Evolutionary conservation across 495 filamentous ascomycete genomes (phyloP).

Genomic region (Filosporella fistucella): DNA sequence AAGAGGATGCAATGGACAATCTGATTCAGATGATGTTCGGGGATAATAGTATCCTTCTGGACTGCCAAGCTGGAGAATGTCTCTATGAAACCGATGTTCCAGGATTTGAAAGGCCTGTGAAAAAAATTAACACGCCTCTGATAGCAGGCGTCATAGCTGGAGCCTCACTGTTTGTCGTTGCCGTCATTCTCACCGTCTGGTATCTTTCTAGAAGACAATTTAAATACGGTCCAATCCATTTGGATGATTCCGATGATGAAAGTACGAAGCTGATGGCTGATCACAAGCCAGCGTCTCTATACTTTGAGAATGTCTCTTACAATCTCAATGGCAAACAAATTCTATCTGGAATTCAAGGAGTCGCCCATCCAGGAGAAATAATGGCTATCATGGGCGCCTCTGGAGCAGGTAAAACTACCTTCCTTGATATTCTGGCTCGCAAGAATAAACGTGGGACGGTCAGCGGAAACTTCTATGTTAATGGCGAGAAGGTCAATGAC

Average conservation of each 20-base stretch:
- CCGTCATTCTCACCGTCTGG: slow-evolving; percentile 79
- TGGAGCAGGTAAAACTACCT: slow-evolving; percentile 95
- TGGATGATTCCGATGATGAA: slow-evolving; percentile 92
- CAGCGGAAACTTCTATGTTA: slow-evolving; percentile 83
- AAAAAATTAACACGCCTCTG: slow-evolving; percentile 94
- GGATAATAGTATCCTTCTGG: slow-evolving; percentile 78
- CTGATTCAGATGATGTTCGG: slow-evolving; percentile 86
- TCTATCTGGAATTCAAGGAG: slow-evolving; percentile 72
- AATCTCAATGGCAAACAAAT: slow-evolving; percentile 83
- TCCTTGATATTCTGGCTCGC: slow-evolving; percentile 91
- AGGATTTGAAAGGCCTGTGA: slow-evolving; percentile 81
- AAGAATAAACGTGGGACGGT: slow-evolving; percentile 92
- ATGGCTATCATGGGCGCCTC: slow-evolving; percentile 98
- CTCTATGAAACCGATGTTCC: slow-evolving; percentile 87
- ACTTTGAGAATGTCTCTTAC: slow-evolving; percentile 87
- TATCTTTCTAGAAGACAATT: slow-evolving; percentile 75
- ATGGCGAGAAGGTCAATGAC: slow-evolving; percentile 85
- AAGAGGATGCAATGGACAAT: slow-evolving; percentile 85
- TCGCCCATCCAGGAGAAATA: slow-evolving; percentile 83
- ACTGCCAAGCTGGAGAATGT: slow-evolving; percentile 86
- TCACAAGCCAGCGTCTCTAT: slow-evolving; percentile 83
- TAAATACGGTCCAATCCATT: slow-evolving; percentile 67
- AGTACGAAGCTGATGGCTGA: slow-evolving; percentile 78
- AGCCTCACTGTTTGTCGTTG: slow-evolving; percentile 80
- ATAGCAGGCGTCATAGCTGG: slow-evolving; percentile 93